A percentile compares a stretch with the other conserved stretches of the same genome.
Conservation (phyloP, 495 filamentous ascomycete species). For the Cladorrhinum samala region DNA sequence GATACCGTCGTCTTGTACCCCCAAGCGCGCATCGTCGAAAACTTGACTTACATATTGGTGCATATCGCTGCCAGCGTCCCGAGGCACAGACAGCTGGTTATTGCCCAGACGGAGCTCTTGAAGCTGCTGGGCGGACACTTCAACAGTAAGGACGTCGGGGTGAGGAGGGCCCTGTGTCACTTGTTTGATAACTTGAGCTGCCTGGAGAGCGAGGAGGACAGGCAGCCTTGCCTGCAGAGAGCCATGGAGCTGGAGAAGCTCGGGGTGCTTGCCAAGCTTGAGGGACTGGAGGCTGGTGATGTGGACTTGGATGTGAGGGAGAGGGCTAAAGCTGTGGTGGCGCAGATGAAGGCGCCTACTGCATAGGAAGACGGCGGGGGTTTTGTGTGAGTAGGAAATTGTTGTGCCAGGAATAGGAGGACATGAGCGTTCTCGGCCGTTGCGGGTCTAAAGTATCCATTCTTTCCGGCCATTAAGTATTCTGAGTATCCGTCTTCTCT, state of each 20-base stretch:
- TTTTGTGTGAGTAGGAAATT: too few species aligned
- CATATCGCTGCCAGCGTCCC: conserved; percentile 79
- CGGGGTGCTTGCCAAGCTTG: conserved; percentile 62
- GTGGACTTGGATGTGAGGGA: conserved; percentile 77
- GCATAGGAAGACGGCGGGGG: too few species aligned
- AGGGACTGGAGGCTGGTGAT: conserved; percentile 58
- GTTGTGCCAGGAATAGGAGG: too few species aligned
- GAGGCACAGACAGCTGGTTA: conserved; percentile 61
- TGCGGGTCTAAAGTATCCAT: too few species aligned
- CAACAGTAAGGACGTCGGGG: conserved; percentile 58
- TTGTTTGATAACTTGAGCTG: conserved; percentile 77
- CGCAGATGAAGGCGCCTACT: conserved; percentile 49
- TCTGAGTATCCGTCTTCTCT: too few species aligned
- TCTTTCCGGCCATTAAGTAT: too few species aligned
- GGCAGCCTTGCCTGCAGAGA: conserved; percentile 53
- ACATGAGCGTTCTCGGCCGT: too few species aligned
- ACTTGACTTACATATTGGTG: conserved; percentile 70
- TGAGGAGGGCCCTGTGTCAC: conserved; percentile 72
- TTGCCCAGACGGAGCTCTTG: conserved; percentile 51
- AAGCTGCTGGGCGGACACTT: conserved; percentile 67
- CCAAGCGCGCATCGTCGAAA: conserved; percentile 63
- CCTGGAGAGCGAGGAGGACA: conserved; percentile 65
- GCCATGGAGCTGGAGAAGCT: conserved; percentile 61
- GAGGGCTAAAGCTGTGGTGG: conserved; percentile 69
- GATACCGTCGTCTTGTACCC: conserved; percentile 48